These are phyloP conservation scores for Aspergillus puulaauensis DNA, from an alignment of 2,329 filamentous ascomycete genomes.

Conservation along the genomic window DNA sequence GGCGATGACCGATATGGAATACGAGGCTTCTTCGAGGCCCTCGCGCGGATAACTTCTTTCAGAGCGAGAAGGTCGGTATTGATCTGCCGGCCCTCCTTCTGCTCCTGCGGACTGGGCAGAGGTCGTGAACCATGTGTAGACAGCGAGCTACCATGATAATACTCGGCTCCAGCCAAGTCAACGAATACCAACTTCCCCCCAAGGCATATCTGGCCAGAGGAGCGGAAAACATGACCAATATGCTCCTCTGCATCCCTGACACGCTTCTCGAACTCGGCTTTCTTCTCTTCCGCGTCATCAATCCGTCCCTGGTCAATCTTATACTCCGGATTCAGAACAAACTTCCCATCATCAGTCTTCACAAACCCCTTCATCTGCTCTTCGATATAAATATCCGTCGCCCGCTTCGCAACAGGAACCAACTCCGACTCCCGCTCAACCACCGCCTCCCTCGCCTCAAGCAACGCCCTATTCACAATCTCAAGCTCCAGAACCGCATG, in stretches of 20 bases:
- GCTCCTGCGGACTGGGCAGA: constrained; percentile 40
- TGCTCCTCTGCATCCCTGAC: constrained; percentile 37
- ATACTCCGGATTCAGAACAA: constrained; percentile 35
- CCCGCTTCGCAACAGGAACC: constrained; percentile 46
- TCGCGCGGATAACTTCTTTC: constrained; percentile 49
- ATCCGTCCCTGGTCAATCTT: constrained; percentile 38
- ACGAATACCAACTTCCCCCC: constrained; percentile 48
- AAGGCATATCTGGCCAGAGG: constrained; percentile 28
- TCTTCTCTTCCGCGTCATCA: constrained; percentile 41
- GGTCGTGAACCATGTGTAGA: background rate
- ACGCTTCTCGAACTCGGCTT: constrained; percentile 34
- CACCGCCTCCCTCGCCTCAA: constrained; percentile 39
- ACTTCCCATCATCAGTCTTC: constrained; percentile 32
- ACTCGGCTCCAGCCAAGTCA: constrained; percentile 48
- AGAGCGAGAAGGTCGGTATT: constrained; percentile 47
- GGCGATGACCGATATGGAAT: constrained; percentile 46
- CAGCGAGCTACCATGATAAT: constrained; percentile 32
- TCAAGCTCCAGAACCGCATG: constrained; percentile 47
- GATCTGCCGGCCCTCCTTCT: constrained; percentile 44
- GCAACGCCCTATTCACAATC: constrained; percentile 37
- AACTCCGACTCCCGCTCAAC: constrained; percentile 46
- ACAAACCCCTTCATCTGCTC: constrained; percentile 36
- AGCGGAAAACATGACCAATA: constrained; percentile 25
- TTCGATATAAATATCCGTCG: constrained; percentile 42
- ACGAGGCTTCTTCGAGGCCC: constrained; percentile 30